These are phyloP conservation scores for Phytophthora quininea DNA, from an alignment of 352 stramenopile species.

Conservation along the genomic window DNA sequence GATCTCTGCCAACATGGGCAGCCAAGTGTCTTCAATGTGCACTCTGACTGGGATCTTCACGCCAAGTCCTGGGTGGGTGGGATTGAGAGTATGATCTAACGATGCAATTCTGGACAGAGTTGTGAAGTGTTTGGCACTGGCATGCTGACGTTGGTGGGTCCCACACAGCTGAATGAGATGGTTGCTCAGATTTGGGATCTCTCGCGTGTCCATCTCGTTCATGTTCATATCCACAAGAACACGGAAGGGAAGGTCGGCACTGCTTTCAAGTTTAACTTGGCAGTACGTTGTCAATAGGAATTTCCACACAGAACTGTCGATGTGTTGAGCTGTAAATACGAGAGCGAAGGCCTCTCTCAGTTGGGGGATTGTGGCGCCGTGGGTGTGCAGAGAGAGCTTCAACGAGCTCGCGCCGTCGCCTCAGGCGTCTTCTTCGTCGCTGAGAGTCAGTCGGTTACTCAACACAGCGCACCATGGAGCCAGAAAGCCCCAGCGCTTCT, in stretches of 20 bases:
- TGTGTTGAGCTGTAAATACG: neutral
- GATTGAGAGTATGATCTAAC: neutral
- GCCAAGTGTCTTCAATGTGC: slow-evolving; percentile 1
- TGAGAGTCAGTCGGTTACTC: neutral
- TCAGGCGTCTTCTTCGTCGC: neutral
- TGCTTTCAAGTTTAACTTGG: neutral
- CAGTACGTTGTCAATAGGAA: neutral
- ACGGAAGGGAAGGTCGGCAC: neutral
- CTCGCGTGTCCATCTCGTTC: neutral
- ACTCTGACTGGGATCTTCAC: slow-evolving; percentile 22
- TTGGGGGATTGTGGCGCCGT: neutral
- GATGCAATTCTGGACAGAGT: slow-evolving; percentile 12
- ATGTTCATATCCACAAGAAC: neutral
- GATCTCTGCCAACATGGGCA: slow-evolving; percentile 3
- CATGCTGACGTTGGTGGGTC: neutral
- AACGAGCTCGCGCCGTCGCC: neutral
- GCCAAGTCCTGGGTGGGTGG: slow-evolving; percentile 10
- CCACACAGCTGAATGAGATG: slow-evolving; percentile 19
- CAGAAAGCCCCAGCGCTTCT: neutral
- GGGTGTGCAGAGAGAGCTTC: neutral
- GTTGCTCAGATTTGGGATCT: neutral
- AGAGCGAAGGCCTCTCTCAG: neutral
- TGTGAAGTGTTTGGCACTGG: slow-evolving; percentile 12
- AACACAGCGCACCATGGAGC: neutral
- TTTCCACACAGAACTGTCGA: neutral